Evolutionary conservation across 129 eudicot species (phyloP), one percentile per base, ranked within the genome.

Genomic region (carrot (Daucus carota)): DNA sequence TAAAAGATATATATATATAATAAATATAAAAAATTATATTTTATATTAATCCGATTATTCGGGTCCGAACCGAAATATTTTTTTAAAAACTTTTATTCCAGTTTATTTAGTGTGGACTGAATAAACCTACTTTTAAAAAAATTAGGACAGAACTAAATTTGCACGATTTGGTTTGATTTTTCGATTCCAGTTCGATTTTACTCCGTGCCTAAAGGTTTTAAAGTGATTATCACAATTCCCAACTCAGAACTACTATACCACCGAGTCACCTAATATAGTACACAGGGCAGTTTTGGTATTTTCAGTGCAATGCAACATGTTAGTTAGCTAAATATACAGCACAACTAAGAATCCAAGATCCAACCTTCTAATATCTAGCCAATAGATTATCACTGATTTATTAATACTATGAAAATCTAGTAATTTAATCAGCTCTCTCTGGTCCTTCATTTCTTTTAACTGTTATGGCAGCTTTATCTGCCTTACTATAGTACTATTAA

Each of bases 401-500:
- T 34, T 33, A 31, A 54, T 54, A 24, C 31, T 8, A 54, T 13
- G 77, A n/a, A 22, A 50, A 50, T 54, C 77, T 22, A 54, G 24
- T 31, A 48, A 52, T 45, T 74, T 50, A 52, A 74, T 50, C 8
- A 5, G 40, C 63, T 78, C 54, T 69, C 52, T 36, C 29, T 41
- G 6, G 6, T 14, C 73, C 48, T 59, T 45, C 52, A 29, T 24
- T 73, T 79, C n/a, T 62, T n/a, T 0, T 8, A 52, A 26, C 59
- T 50, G 38, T 65, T 44, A 59, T 24, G 76, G 50, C 80, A 70
- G 76, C 84, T 75, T 80, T 80, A 43, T 80, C 66, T 41, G 42
- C 34, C 34, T 60, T 46, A 65, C 3, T 47, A 33, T 36, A 70
- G n/a, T 36, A 36, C n/a, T 50, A 26, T 12, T 70, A 59, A 80